Percentiles rank a stretch among this genome's conserved stretches.
phyloP scores from a whole-genome alignment of 1,284 basidiomycete species.

The Sporisorium exsertum region DNA sequence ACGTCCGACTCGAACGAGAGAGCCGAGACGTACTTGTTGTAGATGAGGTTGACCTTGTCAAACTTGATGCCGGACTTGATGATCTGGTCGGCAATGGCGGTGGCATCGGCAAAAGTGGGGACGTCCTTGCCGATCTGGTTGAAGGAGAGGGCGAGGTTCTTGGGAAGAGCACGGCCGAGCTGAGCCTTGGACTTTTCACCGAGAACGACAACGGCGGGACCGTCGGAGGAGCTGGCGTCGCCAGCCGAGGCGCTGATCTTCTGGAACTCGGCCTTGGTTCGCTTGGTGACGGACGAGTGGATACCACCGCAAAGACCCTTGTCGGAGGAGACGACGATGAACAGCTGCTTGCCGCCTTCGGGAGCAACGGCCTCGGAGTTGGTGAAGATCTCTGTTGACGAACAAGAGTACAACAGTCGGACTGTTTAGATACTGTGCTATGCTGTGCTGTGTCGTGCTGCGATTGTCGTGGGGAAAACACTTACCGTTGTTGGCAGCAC shows the following conservation, averaged over 20 bases:
- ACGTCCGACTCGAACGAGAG: constrained; percentile 88
- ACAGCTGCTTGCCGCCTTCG: constrained; percentile 65
- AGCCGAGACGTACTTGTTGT: constrained; percentile 95
- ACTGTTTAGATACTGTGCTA: not conserved
- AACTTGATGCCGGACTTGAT: constrained; percentile 86
- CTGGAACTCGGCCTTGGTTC: constrained; percentile 77
- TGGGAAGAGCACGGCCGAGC: constrained; percentile 77
- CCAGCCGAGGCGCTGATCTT: constrained; percentile 72
- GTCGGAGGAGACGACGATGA: constrained; percentile 96
- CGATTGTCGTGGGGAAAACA: constrained; percentile 8
- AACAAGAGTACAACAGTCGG: too few species aligned
- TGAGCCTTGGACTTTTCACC: constrained; percentile 99
- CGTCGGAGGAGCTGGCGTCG: constrained; percentile 70
- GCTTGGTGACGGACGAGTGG: constrained; percentile 95
- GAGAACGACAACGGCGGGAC: constrained; percentile 73
- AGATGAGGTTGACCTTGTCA: constrained; percentile 86
- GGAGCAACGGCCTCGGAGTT: constrained; percentile 64
- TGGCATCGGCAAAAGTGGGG: constrained; percentile 95
- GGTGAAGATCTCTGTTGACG: constrained; percentile 62
- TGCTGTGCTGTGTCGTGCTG: not conserved
- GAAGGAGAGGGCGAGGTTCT: constrained; percentile 87
- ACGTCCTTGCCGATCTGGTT: constrained; percentile 98
- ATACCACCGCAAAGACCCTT: constrained; percentile 99
- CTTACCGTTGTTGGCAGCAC: constrained; percentile 88
- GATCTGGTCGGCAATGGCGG: constrained; percentile 92